A percentile compares a stretch with the other conserved stretches of the same genome.
These are phyloP conservation scores for Diaporthe destruens DNA, from an alignment of 2,329 filamentous ascomycete genomes.

Conservation along the genomic window DNA sequence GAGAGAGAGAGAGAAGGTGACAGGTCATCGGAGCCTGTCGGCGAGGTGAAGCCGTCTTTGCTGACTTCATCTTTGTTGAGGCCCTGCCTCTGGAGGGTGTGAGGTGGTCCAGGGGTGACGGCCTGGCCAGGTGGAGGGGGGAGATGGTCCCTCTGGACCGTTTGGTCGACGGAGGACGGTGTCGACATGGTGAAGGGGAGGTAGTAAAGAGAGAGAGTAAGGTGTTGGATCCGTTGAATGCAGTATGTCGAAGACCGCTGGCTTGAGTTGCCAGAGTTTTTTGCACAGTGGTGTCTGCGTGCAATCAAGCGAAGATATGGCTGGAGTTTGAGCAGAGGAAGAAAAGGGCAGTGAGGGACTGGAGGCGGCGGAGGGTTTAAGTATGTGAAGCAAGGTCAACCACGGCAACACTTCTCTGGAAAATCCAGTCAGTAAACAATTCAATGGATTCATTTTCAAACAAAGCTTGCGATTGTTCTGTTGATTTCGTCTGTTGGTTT, in stretches of 20 bases:
- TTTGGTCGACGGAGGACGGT: slow-evolving; percentile 11
- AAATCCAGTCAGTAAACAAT: neutral
- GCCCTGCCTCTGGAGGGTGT: slow-evolving; percentile 5
- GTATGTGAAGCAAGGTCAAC: neutral
- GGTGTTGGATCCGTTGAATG: neutral
- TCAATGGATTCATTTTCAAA: neutral
- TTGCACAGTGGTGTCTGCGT: neutral
- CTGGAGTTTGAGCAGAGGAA: neutral
- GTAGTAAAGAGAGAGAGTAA: neutral
- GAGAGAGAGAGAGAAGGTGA: neutral
- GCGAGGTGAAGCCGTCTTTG: neutral
- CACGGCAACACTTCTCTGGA: neutral
- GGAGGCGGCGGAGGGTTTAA: slow-evolving; percentile 4
- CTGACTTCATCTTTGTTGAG: neutral
- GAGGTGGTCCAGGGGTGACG: slow-evolving; percentile 7
- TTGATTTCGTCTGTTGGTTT: too few species aligned
- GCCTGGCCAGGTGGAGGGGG: neutral
- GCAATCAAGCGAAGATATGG: neutral
- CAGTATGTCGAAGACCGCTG: neutral
- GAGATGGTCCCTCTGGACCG: slow-evolving; percentile 6
- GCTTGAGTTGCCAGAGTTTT: neutral
- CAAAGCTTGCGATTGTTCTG: neutral
- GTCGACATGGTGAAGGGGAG: slow-evolving; percentile 5
- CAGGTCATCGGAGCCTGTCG: slow-evolving; percentile 2
- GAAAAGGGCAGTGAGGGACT: neutral